Base-by-base conservation (phyloP, 1,284 basidiomycete genomes). In the Ustilago curta region DNA sequence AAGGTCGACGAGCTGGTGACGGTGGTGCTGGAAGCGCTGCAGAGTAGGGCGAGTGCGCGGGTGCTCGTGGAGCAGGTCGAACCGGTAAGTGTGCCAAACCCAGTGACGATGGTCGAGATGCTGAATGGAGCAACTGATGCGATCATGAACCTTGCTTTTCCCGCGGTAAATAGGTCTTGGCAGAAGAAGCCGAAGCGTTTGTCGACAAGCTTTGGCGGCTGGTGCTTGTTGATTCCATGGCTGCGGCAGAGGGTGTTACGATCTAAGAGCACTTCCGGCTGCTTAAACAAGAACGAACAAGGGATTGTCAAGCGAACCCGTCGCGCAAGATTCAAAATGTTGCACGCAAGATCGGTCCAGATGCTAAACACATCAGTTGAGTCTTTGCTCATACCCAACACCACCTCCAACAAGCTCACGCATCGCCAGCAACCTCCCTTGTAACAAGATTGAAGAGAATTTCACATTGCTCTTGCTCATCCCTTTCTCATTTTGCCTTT, bases 161-260 rank as follows among this genome's bases (percentile, higher is more conserved):
- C 37, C 16, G 18, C 40, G 19, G 8, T 9, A 23, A 14, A 42
- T 58, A 78, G 76, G 76, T 78, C 3, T 57, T 83, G 54, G 82
- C 75, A 29, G 81, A 83, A 25, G 82, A 83, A 61, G 80, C 79
- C 12, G 62, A 65, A 49, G 50, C 65, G 2, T 66, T 83, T 27
- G 81, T 83, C 31, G 77, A 59, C 18, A 70, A 64, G 51, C 65
- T 82, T 8, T 83, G 82, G 82, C 63, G 76, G 4, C 59, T 70
- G 9, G 52, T 83, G n/a, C 32, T 83, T 9, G 66, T 77, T 39
- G 80, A 82, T 21, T 69, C 77, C 4, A 51, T 74, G 2, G 72
- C 69, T 19, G 68, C 68, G 9, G 64, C 76, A 11, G 58, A 72
- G 39, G 70, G 70, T 5, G 43, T 72, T 9, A 65, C 21, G 0